phyloP scores from a whole-genome alignment of 306 rosid species.

The Cicer judaicum region DNA sequence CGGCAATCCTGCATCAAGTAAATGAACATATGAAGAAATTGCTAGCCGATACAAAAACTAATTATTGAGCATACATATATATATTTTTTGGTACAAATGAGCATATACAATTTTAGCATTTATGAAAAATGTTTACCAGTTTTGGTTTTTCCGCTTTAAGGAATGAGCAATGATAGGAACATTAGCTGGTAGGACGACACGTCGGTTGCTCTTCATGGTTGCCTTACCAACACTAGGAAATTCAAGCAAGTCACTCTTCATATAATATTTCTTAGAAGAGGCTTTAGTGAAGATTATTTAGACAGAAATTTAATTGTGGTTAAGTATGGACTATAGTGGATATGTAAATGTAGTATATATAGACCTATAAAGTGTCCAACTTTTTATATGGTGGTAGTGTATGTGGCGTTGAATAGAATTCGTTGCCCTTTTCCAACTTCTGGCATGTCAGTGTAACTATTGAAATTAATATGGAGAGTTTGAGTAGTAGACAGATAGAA shows the following conservation, averaged over 20 bases:
- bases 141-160: slow-evolving; percentile 58
- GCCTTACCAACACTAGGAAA: slow-evolving; percentile 46
- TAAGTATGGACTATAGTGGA: slow-evolving; percentile 9
- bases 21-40: background rate
- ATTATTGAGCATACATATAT: background rate
- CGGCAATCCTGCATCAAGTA: slow-evolving; percentile 63
- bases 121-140: slow-evolving; percentile 55
- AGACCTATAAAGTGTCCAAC: background rate
- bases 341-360: background rate
- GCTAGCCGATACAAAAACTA: background rate
- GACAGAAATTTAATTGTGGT: slow-evolving; percentile 14
- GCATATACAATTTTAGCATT: background rate
- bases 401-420: slow-evolving; percentile 63
- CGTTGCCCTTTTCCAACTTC: slow-evolving; percentile 54
- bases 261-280: slow-evolving; percentile 37
- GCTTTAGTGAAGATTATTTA: slow-evolving; percentile 16
- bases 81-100: background rate
- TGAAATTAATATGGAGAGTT: slow-evolving; percentile 5
- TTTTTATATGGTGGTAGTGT: slow-evolving; percentile 35
- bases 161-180: slow-evolving; percentile 59
- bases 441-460: slow-evolving; percentile 42
- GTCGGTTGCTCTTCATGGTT: slow-evolving; percentile 44
- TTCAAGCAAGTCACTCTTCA: slow-evolving; percentile 36
- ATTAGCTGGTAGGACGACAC: slow-evolving; percentile 54
- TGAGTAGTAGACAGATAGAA: slow-evolving; percentile 37